Evolutionary conservation across 2,329 filamentous ascomycete species (phyloP).

Genomic region (Leptographium lundbergii): DNA sequence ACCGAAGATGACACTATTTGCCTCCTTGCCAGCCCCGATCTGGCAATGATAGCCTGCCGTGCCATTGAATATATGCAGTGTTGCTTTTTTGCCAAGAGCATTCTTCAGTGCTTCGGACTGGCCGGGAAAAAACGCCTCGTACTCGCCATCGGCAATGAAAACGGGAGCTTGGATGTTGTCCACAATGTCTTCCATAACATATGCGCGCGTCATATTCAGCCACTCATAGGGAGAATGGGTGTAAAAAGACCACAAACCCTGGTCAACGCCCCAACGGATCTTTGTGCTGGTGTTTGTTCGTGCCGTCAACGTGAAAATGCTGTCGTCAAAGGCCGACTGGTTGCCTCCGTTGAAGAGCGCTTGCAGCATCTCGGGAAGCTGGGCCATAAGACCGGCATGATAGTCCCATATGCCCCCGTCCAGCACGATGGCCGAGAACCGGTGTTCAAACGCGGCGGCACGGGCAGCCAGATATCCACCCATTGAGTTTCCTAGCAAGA

Average conservation of each 20-base stretch:
- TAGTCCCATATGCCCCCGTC: constrained; percentile 25
- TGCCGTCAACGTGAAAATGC: neutral
- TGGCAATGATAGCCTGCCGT: constrained; percentile 3
- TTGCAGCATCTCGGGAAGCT: neutral
- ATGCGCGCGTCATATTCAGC: neutral
- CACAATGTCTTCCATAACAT: neutral
- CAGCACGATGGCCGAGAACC: constrained; percentile 24
- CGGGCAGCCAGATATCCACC: constrained; percentile 26
- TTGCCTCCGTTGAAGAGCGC: neutral
- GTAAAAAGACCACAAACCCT: constrained; percentile 3
- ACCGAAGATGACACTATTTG: constrained; percentile 1
- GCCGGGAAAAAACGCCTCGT: neutral
- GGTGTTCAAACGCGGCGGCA: constrained; percentile 29
- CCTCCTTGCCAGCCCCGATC: constrained; percentile 2
- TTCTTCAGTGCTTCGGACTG: neutral
- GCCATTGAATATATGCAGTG: constrained; percentile 2
- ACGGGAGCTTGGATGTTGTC: neutral
- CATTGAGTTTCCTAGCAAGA: constrained; percentile 27
- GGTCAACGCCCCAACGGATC: neutral
- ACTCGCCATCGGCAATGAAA: constrained; percentile 3
- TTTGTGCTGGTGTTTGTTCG: neutral
- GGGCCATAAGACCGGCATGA: constrained; percentile 3
- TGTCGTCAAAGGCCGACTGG: constrained; percentile 1
- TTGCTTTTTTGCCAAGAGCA: neutral
- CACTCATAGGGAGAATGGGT: constrained; percentile 1